phyloP scores from a whole-genome alignment of 2,329 filamentous ascomycete species.

The Plectosphaerella plurivora region DNA sequence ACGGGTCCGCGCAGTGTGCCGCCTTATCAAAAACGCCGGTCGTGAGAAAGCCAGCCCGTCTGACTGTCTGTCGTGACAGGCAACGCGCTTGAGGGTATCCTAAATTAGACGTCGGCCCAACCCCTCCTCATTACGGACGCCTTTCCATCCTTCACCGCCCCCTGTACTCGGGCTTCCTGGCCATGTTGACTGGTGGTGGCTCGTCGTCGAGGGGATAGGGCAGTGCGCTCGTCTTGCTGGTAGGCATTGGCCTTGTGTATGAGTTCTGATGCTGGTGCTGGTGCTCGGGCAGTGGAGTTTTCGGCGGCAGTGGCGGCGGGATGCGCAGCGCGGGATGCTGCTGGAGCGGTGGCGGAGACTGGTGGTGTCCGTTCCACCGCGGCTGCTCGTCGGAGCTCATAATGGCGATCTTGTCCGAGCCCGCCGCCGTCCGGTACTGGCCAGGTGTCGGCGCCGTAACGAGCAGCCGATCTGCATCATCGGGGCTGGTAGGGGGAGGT shows the following conservation, averaged over 20 bases:
- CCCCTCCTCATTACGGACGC: background rate
- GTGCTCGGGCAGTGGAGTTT: constrained; percentile 64
- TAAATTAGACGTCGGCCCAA: background rate
- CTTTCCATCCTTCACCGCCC: constrained; percentile 29
- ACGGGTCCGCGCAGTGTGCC: background rate
- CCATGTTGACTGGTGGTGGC: constrained; percentile 80
- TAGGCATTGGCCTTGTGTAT: constrained; percentile 25
- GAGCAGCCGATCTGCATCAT: constrained; percentile 48
- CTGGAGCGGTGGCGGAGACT: constrained; percentile 16
- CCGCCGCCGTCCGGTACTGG: constrained; percentile 54
- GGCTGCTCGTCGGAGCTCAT: constrained; percentile 55
- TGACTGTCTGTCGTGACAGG: background rate
- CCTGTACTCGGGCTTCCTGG: constrained; percentile 74
- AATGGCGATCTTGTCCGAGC: constrained; percentile 66
- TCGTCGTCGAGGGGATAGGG: constrained; percentile 80
- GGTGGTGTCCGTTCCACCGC: constrained; percentile 21
- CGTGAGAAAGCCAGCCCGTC: background rate
- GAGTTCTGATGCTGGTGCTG: constrained; percentile 23
- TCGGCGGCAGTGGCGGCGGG: constrained; percentile 71
- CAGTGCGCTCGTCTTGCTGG: constrained; percentile 31
- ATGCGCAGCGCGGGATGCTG: constrained; percentile 28
- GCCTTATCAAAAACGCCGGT: constrained; percentile 1
- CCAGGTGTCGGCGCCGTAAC: constrained; percentile 53
- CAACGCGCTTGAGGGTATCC: background rate
- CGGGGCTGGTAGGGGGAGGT: constrained; percentile 23